phyloP scores from a whole-genome alignment of 148 eudicot species.

The Suaeda aralocaspica region DNA sequence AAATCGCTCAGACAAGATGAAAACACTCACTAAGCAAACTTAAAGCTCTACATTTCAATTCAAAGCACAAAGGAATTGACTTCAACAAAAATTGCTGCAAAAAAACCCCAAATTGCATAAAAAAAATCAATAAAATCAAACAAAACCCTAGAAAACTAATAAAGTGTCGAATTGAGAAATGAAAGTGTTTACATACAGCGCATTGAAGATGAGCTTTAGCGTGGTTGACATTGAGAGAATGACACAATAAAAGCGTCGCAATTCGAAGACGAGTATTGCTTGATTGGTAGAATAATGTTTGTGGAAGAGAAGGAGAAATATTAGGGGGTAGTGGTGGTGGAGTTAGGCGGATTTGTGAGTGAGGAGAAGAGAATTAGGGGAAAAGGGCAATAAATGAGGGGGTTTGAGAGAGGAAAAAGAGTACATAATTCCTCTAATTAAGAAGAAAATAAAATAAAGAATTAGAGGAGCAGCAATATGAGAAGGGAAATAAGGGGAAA shows the following conservation, averaged over 20 bases:
- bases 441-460: no score
- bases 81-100: slow-evolving; percentile 91
- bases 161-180: not conserved
- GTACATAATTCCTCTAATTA: no score
- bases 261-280: slow-evolving; percentile 85
- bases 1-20: slow-evolving; percentile 87
- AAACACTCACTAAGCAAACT: slow-evolving; percentile 90
- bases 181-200: slow-evolving; percentile 36
- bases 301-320: no score
- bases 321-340: no score
- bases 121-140: not conserved
- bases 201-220: slow-evolving; percentile 95
- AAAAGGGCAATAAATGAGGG: no score
- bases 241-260: slow-evolving; percentile 63
- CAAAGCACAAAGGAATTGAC: slow-evolving; percentile 94
- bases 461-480: no score
- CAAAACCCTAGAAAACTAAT: not conserved
- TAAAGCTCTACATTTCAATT: slow-evolving; percentile 83
- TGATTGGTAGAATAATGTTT: no score
- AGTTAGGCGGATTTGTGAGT: no score
- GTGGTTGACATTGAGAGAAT: slow-evolving; percentile 72
- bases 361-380: no score
- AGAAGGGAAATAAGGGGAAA: no score
- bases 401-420: no score
- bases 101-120: not conserved